Conservation (phyloP, 495 filamentous ascomycete genomes). For the Aspergillus avenaceus region DNA sequence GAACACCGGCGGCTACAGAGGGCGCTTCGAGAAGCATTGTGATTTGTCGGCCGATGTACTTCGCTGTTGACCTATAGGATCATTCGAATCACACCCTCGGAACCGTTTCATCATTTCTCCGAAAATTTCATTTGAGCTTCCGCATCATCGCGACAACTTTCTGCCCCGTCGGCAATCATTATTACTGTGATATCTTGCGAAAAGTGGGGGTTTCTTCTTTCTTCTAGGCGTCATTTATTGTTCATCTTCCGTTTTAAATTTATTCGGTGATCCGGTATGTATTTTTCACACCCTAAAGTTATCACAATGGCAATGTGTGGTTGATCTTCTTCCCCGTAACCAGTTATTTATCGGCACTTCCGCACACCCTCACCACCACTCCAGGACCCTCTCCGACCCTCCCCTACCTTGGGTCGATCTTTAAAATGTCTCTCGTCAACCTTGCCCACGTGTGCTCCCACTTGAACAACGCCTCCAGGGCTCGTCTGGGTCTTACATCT, state of each 20-base stretch:
- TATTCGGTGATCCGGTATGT: not conserved
- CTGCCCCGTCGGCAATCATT: conserved; percentile 1
- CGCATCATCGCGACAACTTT: conserved; percentile 14
- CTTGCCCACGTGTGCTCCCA: conserved; percentile 83
- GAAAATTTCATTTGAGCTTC: conserved; percentile 39
- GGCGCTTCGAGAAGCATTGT: conserved; percentile 17
- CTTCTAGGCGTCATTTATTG: no score
- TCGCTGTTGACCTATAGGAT: conserved; percentile 1
- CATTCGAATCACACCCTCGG: not conserved
- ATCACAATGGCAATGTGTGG: not conserved
- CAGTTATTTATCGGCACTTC: not conserved
- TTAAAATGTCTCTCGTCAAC: conserved; percentile 78
- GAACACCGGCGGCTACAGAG: conserved; percentile 18
- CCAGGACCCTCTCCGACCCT: conserved; percentile 9
- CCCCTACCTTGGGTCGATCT: conserved; percentile 19
- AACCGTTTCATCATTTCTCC: conserved; percentile 32
- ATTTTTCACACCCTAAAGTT: not conserved
- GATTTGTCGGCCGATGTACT: conserved; percentile 6
- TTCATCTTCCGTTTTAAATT: no score
- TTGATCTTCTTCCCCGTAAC: not conserved
- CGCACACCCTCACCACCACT: not conserved
- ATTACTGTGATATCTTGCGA: not conserved
- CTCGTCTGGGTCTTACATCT: conserved; percentile 81
- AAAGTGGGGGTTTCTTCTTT: not conserved
- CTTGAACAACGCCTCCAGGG: conserved; percentile 87